phyloP scores from a whole-genome alignment of 83 land plant species.

The Picea mariana region DNA sequence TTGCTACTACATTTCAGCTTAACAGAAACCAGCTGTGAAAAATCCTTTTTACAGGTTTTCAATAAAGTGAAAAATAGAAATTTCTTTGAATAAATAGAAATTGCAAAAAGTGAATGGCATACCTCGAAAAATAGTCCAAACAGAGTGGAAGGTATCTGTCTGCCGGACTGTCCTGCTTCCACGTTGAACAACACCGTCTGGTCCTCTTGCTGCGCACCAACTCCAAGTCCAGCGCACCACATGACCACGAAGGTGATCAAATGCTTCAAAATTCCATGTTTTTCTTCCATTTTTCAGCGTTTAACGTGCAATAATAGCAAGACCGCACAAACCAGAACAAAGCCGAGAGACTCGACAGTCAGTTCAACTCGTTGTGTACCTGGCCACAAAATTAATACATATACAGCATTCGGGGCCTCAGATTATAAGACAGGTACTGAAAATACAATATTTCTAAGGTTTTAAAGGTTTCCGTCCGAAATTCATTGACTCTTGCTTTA shows the following conservation, averaged over 20 bases:
- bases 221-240: not conserved
- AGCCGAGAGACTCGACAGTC: not conserved
- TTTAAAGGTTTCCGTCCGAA: too few relatives aligned
- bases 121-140: slow-evolving; percentile 15
- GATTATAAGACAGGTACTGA: too few relatives aligned
- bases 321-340: not conserved
- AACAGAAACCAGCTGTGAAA: too few relatives aligned
- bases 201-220: not conserved
- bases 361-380: not conserved
- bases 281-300: not conserved
- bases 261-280: not conserved
- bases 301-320: not conserved
- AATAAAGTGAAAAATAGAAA: too few relatives aligned
- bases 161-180: not conserved
- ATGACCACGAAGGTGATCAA: not conserved
- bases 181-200: not conserved
- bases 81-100: too few relatives aligned
- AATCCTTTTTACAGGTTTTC: too few relatives aligned
- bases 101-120: not conserved
- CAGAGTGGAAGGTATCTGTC: slow-evolving; percentile 5
- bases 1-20: too few relatives aligned
- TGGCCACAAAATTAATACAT: not conserved
- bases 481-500: too few relatives aligned
- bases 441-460: too few relatives aligned
- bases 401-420: not conserved